A percentile compares a stretch with the other conserved stretches of the same genome.
phyloP scores from a whole-genome alignment of 1,139 yeast genomes.

The Suhomyces wounanorum region DNA sequence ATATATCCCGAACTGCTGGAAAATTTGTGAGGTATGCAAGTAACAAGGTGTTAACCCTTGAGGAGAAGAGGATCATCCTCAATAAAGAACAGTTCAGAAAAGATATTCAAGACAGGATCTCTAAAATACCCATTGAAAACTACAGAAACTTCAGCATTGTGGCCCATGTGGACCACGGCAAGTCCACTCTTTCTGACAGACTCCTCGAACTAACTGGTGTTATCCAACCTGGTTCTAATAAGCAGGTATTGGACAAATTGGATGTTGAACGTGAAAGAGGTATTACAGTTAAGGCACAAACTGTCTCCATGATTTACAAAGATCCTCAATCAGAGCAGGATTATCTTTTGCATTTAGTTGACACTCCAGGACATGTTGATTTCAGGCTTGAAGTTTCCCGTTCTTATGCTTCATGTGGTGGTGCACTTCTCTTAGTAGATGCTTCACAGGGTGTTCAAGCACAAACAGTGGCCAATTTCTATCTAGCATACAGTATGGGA shows the following conservation, averaged over 20 bases:
- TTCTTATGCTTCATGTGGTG: conserved; percentile 95
- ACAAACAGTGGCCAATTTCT: conserved; percentile 95
- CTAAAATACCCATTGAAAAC: conserved; percentile 74
- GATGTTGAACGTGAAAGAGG: conserved; percentile 55
- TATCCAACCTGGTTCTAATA: conserved; percentile 73
- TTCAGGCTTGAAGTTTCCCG: conserved; percentile 92
- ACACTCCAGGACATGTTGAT: conserved; percentile 98
- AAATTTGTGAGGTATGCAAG: background rate
- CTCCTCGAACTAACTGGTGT: conserved; percentile 87
- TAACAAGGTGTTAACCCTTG: conserved; percentile 20
- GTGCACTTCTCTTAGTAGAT: conserved; percentile 87
- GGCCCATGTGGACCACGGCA: conserved; percentile 98
- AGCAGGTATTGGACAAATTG: conserved; percentile 86
- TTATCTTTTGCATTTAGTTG: conserved; percentile 84
- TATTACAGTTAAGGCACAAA: conserved; percentile 95
- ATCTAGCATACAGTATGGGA: conserved; percentile 83
- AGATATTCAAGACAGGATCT: conserved; percentile 55
- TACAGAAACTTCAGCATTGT: conserved; percentile 92
- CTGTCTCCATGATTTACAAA: conserved; percentile 87
- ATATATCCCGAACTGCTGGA: background rate
- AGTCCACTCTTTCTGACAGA: conserved; percentile 87
- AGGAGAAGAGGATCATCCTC: conserved; percentile 31
- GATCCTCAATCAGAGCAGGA: conserved; percentile 61
- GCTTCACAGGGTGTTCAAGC: conserved; percentile 98
- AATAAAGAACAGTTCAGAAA: conserved; percentile 38